These are phyloP conservation scores for Arthrinium puccinioides DNA, from an alignment of 2,329 filamentous ascomycete genomes.

Conservation along the genomic window DNA sequence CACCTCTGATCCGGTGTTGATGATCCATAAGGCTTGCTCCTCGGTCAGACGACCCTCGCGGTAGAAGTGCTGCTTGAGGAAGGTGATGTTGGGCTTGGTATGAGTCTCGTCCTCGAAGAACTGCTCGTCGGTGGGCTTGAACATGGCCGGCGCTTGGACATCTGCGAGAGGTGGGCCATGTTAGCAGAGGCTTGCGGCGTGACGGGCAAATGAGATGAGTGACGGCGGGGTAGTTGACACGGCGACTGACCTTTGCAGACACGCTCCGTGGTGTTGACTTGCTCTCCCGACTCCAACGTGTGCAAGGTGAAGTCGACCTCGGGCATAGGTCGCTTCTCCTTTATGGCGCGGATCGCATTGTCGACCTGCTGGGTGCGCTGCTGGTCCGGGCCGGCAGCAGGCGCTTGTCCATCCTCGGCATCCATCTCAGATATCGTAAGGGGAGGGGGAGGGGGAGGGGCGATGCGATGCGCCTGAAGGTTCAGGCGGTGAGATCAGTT, in stretches of 20 bases:
- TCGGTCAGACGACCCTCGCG: conserved; percentile 94
- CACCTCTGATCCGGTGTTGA: conserved; percentile 79
- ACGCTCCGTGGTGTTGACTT: conserved; percentile 91
- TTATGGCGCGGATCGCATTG: conserved; percentile 85
- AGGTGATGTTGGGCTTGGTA: conserved; percentile 83
- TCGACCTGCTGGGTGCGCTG: conserved; percentile 62
- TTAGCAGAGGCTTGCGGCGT: background rate
- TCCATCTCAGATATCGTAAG: background rate
- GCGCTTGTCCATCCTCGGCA: conserved; percentile 28
- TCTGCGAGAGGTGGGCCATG: conserved; percentile 45
- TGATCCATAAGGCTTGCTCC: conserved; percentile 94
- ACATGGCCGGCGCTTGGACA: conserved; percentile 94
- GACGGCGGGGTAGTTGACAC: conserved; percentile 13
- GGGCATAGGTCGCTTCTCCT: conserved; percentile 88
- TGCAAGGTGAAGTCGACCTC: conserved; percentile 99
- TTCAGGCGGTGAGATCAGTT: no score
- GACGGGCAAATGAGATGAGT: background rate
- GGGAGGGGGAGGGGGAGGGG: no score
- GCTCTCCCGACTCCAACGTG: conserved; percentile 93
- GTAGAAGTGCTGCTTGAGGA: conserved; percentile 97
- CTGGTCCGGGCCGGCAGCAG: conserved; percentile 31
- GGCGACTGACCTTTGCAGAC: conserved; percentile 84
- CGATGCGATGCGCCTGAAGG: background rate
- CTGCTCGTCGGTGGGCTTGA: conserved; percentile 85
- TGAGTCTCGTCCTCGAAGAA: conserved; percentile 85